Conservation (phyloP, 169 alveolate genomes). For the Plasmodium knowlesi region DNA sequence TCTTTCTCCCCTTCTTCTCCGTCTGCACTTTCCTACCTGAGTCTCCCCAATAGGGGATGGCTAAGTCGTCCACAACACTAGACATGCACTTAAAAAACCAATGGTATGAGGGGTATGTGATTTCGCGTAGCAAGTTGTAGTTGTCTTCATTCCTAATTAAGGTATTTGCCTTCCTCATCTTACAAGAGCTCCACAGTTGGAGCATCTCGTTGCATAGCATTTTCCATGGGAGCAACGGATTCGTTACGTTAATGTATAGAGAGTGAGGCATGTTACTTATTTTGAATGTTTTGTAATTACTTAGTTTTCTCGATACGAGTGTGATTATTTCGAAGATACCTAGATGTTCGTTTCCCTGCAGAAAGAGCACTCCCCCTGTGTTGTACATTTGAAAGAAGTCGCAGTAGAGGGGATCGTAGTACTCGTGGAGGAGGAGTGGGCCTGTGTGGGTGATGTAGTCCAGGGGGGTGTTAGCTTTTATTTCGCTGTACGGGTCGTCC, state of each 20-base stretch:
- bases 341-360: constrained; percentile 78
- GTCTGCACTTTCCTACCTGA: background rate
- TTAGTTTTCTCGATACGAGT: constrained; percentile 48
- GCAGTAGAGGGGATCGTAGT: constrained; percentile 78
- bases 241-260: constrained; percentile 76
- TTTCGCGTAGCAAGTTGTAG: constrained; percentile 75
- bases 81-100: constrained; percentile 76
- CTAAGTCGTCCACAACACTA: constrained; percentile 74
- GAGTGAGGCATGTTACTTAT: constrained; percentile 81
- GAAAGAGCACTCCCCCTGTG: constrained; percentile 77
- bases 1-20: background rate
- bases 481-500: constrained; percentile 23
- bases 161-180: constrained; percentile 73
- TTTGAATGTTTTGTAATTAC: constrained; percentile 70
- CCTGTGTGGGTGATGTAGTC: constrained; percentile 72
- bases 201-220: constrained; percentile 77
- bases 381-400: constrained; percentile 70
- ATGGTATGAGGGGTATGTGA: constrained; percentile 81
- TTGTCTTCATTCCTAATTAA: constrained; percentile 60
- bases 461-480: constrained; percentile 26
- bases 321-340: constrained; percentile 77
- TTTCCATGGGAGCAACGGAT: constrained; percentile 80
- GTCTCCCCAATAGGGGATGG: constrained; percentile 34
- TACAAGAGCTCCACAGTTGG: constrained; percentile 73
- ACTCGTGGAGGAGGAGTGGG: constrained; percentile 79